Evolutionary conservation across 1,284 basidiomycete genomes (phyloP), one percentile per base, ranked within the genome.

Genomic region (Ustilago crameri): DNA sequence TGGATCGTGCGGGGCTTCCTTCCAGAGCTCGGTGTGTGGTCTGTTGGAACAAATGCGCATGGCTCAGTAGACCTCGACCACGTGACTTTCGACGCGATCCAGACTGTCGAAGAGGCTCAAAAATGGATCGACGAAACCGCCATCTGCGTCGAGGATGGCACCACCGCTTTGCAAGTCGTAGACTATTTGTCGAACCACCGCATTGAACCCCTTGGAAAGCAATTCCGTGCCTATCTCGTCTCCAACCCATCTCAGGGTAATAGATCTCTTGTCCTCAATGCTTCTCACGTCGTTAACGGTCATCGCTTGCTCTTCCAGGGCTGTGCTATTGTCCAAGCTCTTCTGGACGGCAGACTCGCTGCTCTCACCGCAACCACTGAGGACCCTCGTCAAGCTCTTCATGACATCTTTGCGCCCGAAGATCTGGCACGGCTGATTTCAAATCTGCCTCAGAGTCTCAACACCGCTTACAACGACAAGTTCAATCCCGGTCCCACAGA

Each of bases 381-480:
- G 0, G 50, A 53, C 12, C 41, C 61, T 14, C 41, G 45, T 17
- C 24, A 18, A 7, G 61, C 61, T 9, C 57, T 67, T n/a, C 35
- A 46, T 17, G 23, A 49, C 20, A 24, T 60, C 40, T 67, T 67
- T 27, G 49, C 30, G 2, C 57, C 57, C 3, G 64, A 67, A 40
- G 52, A 52, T 35, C 32, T 60, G 23, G 35, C 45, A 1, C 37
- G 34, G 22, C 20, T 60, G n/a, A 9, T 57, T 5, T 17, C 34
- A 40, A 60, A 60, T 45, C 64, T 67, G 22, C 64, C 64, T 17
- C 54, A 51, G 35, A 67, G 64, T 41, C 50, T 60, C 41, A 52
- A 56, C 54, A 55, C 57, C 1, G 64, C 58, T 17, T 67, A 67
- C 17, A 32, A 24, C 15, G 42, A 61, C 23, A 57, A 41, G 26